A percentile compares a stretch with the other conserved stretches of the same genome.
These are phyloP conservation scores for Ophiosphaerella herpotricha DNA, from an alignment of 2,329 filamentous ascomycete genomes.

Conservation along the genomic window DNA sequence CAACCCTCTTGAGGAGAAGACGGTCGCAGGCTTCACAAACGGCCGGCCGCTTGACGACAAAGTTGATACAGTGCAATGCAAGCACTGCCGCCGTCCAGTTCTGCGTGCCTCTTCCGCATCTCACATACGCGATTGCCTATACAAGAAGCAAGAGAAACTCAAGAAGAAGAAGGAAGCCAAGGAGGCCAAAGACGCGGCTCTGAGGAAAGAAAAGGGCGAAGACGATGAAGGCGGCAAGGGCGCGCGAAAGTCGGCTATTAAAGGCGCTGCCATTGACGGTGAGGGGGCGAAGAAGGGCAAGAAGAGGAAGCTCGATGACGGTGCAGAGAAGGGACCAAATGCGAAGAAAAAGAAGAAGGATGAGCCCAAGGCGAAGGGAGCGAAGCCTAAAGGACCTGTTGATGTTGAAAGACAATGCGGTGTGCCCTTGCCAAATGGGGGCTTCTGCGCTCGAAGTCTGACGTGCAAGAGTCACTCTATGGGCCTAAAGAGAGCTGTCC, in stretches of 20 bases:
- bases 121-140: slow-evolving; percentile 83
- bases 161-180: slow-evolving; percentile 68
- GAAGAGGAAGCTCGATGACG: slow-evolving; percentile 55
- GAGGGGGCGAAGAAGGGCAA: slow-evolving; percentile 50
- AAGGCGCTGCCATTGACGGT: slow-evolving; percentile 44
- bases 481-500: slow-evolving; percentile 88
- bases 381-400: slow-evolving; percentile 89
- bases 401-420: slow-evolving; percentile 95
- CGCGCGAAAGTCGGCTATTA: slow-evolving; percentile 49
- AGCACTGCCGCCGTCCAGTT: slow-evolving; percentile 90
- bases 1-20: slow-evolving; percentile 72
- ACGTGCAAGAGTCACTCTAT: slow-evolving; percentile 96
- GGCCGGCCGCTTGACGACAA: slow-evolving; percentile 81
- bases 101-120: slow-evolving; percentile 73
- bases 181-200: slow-evolving; percentile 56
- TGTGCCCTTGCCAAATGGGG: slow-evolving; percentile 81
- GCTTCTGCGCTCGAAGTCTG: slow-evolving; percentile 82
- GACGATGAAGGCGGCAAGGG: slow-evolving; percentile 48
- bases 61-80: slow-evolving; percentile 79
- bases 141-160: slow-evolving; percentile 73
- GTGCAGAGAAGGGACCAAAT: slow-evolving; percentile 81
- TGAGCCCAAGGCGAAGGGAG: slow-evolving; percentile 79
- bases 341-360: slow-evolving; percentile 91
- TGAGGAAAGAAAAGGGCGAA: slow-evolving; percentile 53
- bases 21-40: slow-evolving; percentile 78